phyloP scores from a whole-genome alignment of 345 rosid genomes.

The Moricandia moricandioides region DNA sequence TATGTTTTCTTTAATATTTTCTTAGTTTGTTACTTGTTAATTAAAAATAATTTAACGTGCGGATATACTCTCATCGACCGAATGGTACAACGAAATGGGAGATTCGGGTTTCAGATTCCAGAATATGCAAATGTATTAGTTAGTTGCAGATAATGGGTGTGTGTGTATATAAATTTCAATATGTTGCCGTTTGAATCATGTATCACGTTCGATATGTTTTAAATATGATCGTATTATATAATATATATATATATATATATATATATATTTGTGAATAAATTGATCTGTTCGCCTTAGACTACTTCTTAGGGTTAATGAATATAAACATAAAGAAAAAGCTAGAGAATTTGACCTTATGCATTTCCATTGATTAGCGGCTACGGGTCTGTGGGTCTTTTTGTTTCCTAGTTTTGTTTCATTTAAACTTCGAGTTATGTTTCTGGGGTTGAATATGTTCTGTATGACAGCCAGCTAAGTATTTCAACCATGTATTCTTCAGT shows the following conservation, averaged over 20 bases:
- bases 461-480: too few species aligned
- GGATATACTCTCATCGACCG: neutral
- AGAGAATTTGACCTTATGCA: neutral
- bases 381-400: too few species aligned
- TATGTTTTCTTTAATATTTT: neutral
- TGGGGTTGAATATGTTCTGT: too few species aligned
- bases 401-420: too few species aligned
- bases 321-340: neutral
- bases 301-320: neutral
- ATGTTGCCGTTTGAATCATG: conserved; percentile 1
- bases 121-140: neutral
- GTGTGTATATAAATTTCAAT: neutral
- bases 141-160: neutral
- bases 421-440: too few species aligned
- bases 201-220: neutral
- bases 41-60: neutral
- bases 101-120: conserved; percentile 2
- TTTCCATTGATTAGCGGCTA: too few species aligned
- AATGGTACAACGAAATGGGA: neutral
- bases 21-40: neutral
- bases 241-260: neutral
- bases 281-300: neutral
- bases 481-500: too few species aligned
- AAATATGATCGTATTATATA: neutral
- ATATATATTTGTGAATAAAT: neutral